A percentile compares a stretch with the other conserved stretches of the same genome.
Conservation (phyloP, 129 eudicot species). For the Escallonia rubra region DNA sequence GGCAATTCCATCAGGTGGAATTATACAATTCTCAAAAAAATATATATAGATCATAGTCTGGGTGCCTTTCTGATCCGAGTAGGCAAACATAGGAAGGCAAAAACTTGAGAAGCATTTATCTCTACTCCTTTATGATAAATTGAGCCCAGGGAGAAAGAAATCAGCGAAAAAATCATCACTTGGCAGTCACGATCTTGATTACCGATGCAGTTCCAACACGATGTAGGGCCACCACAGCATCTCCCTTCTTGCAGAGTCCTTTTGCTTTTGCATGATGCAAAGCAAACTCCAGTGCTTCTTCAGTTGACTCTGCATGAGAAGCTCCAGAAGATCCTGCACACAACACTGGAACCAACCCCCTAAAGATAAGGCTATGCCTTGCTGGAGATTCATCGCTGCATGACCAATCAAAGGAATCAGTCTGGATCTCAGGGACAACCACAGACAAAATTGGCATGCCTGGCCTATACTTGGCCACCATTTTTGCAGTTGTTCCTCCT, state of each 20-base stretch:
- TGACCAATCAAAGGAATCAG: conserved; percentile 38
- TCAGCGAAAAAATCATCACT: conserved; percentile 3
- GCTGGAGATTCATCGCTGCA: conserved; percentile 46
- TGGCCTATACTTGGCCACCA: conserved; percentile 42
- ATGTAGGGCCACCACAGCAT: conserved; percentile 36
- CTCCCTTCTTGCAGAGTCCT: conserved; percentile 30
- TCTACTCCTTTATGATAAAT: background rate
- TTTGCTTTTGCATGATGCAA: conserved; percentile 31
- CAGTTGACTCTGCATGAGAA: conserved; percentile 37
- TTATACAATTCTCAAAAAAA: background rate
- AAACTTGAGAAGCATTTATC: background rate
- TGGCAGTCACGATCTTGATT: conserved; percentile 34
- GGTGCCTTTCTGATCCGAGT: background rate
- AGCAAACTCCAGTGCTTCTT: conserved; percentile 31
- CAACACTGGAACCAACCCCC: conserved; percentile 36
- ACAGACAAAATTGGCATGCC: conserved; percentile 40
- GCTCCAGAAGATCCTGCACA: conserved; percentile 41
- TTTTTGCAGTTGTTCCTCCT: conserved; percentile 40
- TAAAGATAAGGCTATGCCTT: conserved; percentile 36
- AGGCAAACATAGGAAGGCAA: background rate
- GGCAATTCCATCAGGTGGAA: background rate
- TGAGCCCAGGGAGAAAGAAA: background rate
- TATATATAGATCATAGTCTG: background rate
- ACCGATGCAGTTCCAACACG: conserved; percentile 34
- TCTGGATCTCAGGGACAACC: conserved; percentile 37